These are phyloP conservation scores for Schizophyllum amplum DNA, from an alignment of 1,284 basidiomycete species.

Conservation along the genomic window DNA sequence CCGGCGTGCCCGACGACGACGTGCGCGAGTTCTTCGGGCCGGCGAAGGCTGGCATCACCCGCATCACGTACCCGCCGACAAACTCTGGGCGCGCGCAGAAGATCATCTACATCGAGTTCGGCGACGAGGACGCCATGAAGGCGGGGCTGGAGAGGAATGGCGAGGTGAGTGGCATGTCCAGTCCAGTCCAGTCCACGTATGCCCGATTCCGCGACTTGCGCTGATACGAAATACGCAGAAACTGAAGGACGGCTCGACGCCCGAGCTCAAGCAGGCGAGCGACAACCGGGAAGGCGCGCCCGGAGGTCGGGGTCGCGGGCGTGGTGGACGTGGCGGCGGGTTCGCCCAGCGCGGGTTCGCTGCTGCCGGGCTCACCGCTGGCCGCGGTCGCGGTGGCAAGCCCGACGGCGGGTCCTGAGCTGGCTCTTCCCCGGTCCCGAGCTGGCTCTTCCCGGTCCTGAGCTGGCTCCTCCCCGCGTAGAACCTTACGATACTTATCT, in stretches of 20 bases:
- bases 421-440: too few relatives aligned
- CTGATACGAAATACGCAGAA: slow-evolving; percentile 50
- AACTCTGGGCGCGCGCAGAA: slow-evolving; percentile 41
- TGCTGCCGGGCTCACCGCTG: slow-evolving; percentile 57
- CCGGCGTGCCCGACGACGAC: slow-evolving; percentile 59
- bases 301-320: slow-evolving; percentile 34
- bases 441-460: too few relatives aligned
- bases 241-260: slow-evolving; percentile 47
- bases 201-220: too few relatives aligned
- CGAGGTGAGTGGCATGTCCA: too few relatives aligned
- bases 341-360: slow-evolving; percentile 58
- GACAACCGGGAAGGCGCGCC: slow-evolving; percentile 39
- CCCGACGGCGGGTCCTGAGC: too few relatives aligned
- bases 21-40: slow-evolving; percentile 72
- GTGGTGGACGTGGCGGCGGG: slow-evolving; percentile 54
- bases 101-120: slow-evolving; percentile 82
- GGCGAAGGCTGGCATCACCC: slow-evolving; percentile 57
- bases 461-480: too few relatives aligned
- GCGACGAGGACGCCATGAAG: slow-evolving; percentile 76
- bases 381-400: slow-evolving; percentile 11
- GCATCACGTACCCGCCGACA: slow-evolving; percentile 56
- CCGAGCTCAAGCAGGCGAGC: slow-evolving; percentile 61
- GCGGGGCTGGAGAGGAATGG: slow-evolving; percentile 63
- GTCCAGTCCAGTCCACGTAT: too few relatives aligned
- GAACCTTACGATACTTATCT: too few relatives aligned